Evolutionary conservation across 345 rosid species (phyloP).

Genomic region (Odontarrhena argentea): DNA sequence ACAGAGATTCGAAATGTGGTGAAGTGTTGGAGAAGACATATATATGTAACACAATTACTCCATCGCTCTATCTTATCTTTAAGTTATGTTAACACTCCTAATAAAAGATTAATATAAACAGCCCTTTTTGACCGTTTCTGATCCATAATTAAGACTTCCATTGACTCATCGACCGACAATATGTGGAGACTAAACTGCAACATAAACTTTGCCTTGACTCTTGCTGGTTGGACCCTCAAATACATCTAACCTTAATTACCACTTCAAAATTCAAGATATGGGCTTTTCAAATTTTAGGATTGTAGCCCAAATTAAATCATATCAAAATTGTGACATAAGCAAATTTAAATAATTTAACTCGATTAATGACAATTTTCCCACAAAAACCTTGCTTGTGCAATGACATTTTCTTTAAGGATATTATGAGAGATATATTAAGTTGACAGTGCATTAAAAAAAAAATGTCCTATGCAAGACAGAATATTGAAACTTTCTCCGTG

Average conservation of each 20-base stretch:
- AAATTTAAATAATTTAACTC: too few relatives aligned
- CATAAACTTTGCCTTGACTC: slow-evolving; percentile 4
- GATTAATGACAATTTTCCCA: neutral
- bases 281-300: slow-evolving; percentile 2
- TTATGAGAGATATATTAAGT: neutral
- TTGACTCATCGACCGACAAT: slow-evolving; percentile 30
- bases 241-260: neutral
- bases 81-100: slow-evolving; percentile 19
- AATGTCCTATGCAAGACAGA: neutral
- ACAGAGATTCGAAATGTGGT: slow-evolving; percentile 25
- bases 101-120: neutral
- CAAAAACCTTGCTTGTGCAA: too few relatives aligned
- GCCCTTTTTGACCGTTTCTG: slow-evolving; percentile 33
- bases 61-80: slow-evolving; percentile 34
- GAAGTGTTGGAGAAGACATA: slow-evolving; percentile 40
- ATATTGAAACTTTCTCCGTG: neutral
- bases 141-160: neutral
- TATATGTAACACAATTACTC: slow-evolving; percentile 31
- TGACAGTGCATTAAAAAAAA: too few relatives aligned
- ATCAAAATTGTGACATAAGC: neutral
- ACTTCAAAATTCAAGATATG: neutral
- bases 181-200: neutral
- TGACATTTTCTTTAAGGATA: neutral
- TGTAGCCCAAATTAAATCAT: neutral
- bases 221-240: neutral